A percentile compares a stretch with the other conserved stretches of the same genome.
Evolutionary conservation across 2,329 filamentous ascomycete species (phyloP).

Genomic region (Teratosphaeria gauchensis): DNA sequence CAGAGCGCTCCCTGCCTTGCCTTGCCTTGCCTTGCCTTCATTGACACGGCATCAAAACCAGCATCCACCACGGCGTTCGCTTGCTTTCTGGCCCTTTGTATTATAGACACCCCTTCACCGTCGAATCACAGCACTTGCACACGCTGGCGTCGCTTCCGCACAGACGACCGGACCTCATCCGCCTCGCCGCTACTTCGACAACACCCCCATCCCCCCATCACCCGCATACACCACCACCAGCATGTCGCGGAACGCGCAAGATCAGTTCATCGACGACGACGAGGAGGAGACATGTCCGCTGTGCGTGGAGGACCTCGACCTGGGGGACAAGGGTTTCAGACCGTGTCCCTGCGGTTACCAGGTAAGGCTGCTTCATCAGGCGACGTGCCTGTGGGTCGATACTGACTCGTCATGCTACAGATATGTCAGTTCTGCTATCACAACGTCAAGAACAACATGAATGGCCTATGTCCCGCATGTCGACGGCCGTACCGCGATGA

Average conservation of each 20-base stretch:
- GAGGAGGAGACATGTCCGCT: conserved; percentile 65
- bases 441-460: conserved; percentile 97
- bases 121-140: neutral
- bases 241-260: conserved; percentile 42
- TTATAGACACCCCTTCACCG: neutral
- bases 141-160: neutral
- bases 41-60: neutral
- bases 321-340: conserved; percentile 92
- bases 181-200: neutral
- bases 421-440: conserved; percentile 99
- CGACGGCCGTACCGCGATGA: conserved; percentile 92
- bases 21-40: too few relatives aligned
- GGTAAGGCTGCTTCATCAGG: conserved; percentile 44
- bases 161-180: neutral
- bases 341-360: conserved; percentile 98
- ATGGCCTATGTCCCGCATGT: conserved; percentile 94
- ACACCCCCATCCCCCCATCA: neutral
- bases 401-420: conserved; percentile 38
- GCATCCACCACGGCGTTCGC: neutral
- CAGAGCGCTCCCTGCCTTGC: neutral
- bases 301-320: conserved; percentile 97
- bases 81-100: neutral
- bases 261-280: conserved; percentile 46
- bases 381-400: neutral
- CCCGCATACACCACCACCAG: conserved; percentile 12